phyloP scores from a whole-genome alignment of 345 rosid genomes.

The Brassica rapa region DNA sequence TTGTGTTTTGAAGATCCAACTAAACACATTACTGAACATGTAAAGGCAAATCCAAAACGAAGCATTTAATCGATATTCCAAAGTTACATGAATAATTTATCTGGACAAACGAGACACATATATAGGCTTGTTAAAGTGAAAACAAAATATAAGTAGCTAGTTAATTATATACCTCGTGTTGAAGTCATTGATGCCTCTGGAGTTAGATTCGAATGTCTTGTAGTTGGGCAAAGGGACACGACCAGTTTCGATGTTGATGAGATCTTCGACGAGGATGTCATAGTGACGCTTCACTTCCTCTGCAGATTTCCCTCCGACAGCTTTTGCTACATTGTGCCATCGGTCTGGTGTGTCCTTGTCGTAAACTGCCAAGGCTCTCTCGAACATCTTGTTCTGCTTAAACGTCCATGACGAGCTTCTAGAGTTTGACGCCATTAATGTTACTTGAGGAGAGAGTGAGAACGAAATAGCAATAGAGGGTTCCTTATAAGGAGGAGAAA shows the following conservation, averaged over 20 bases:
- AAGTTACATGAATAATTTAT: not conserved
- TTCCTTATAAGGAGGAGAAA: conserved; percentile 35
- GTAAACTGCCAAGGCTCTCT: conserved; percentile 79
- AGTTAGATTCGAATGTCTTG: conserved; percentile 42
- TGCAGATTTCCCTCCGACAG: conserved; percentile 74
- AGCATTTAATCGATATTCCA: not conserved
- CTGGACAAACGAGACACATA: not conserved
- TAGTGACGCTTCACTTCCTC: conserved; percentile 92
- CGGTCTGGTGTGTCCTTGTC: conserved; percentile 93
- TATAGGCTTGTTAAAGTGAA: not conserved
- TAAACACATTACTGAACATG: not conserved
- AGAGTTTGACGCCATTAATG: conserved; percentile 59
- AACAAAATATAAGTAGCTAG: not conserved
- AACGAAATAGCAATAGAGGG: conserved; percentile 5
- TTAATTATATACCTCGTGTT: conserved; percentile 46
- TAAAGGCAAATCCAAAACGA: not conserved
- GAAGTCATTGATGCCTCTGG: conserved; percentile 42
- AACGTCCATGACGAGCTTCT: conserved; percentile 70
- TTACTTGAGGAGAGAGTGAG: conserved; percentile 15
- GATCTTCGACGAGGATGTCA: conserved; percentile 75
- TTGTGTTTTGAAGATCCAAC: not conserved
- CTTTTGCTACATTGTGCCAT: conserved; percentile 85
- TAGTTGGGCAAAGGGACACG: conserved; percentile 75
- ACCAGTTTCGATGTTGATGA: conserved; percentile 70
- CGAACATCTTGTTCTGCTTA: conserved; percentile 79